Percentiles rank a stretch among this genome's conserved stretches.
Evolutionary conservation across 768 basidiomycete species (phyloP).

Genomic region (Leccinellum albellum): DNA sequence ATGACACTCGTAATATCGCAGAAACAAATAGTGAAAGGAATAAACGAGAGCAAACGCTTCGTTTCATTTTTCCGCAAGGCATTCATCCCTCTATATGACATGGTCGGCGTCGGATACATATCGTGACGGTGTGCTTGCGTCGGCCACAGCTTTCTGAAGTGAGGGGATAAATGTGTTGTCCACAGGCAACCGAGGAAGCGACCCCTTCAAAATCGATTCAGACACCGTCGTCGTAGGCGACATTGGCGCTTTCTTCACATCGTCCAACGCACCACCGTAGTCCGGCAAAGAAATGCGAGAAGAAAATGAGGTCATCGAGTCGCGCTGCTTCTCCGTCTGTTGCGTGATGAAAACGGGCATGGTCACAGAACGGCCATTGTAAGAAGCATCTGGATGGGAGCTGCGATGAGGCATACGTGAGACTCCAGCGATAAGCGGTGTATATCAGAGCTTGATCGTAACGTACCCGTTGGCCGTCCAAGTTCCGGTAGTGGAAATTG

Average conservation of each 20-base stretch:
- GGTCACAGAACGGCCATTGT: constrained; percentile 17
- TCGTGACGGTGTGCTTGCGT: constrained; percentile 17
- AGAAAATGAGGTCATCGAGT: constrained; percentile 47
- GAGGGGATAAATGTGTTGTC: constrained; percentile 15
- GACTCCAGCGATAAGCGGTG: neutral
- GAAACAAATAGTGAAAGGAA: neutral
- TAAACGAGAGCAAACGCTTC: neutral
- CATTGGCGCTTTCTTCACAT: constrained; percentile 20
- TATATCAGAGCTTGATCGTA: neutral
- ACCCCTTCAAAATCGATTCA: constrained; percentile 26
- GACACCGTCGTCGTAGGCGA: constrained; percentile 20
- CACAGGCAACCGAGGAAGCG: constrained; percentile 22
- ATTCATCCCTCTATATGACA: constrained; percentile 10
- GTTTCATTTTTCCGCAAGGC: neutral
- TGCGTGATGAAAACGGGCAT: constrained; percentile 47
- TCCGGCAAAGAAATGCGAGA: constrained; percentile 41
- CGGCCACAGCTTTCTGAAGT: constrained; percentile 16
- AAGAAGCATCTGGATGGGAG: constrained; percentile 21
- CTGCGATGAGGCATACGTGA: constrained; percentile 5
- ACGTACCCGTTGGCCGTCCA: constrained; percentile 29
- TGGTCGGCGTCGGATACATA: constrained; percentile 18
- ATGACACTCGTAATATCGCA: neutral
- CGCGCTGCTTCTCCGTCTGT: constrained; percentile 43
- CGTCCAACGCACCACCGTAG: constrained; percentile 34
- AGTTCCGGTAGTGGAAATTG: constrained; percentile 20